Percentiles rank a stretch among this genome's conserved stretches.
These are phyloP conservation scores for Puccinia sorghi DNA, from an alignment of 1,284 basidiomycete species.

Conservation along the genomic window DNA sequence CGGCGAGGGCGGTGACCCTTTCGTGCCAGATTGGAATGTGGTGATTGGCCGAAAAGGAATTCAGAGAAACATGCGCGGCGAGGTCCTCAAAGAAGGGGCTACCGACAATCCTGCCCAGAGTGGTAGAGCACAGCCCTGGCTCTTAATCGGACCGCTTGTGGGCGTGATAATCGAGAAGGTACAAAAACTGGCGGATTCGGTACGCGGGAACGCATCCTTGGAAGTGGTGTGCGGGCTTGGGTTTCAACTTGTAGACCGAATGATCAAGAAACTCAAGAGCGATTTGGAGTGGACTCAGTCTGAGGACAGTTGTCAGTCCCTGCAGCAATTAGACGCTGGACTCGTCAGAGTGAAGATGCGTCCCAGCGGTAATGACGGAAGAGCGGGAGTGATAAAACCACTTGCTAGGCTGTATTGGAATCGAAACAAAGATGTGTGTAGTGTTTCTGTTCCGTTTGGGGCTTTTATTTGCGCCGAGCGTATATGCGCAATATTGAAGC, in stretches of 20 bases:
- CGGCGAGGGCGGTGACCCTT: conserved; percentile 62
- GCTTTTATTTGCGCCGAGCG: neutral
- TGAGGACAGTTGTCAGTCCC: neutral
- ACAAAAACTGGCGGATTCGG: conserved; percentile 19
- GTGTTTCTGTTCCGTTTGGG: neutral
- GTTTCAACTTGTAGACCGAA: conserved; percentile 14
- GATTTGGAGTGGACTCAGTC: conserved; percentile 23
- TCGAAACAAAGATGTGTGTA: conserved; percentile 1
- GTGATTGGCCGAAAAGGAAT: conserved; percentile 33
- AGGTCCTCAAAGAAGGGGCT: neutral
- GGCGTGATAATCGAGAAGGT: conserved; percentile 22
- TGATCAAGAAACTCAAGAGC: conserved; percentile 17
- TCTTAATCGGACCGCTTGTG: conserved; percentile 32
- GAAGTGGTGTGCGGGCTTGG: conserved; percentile 7
- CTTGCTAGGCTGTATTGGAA: conserved; percentile 41
- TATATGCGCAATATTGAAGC: neutral
- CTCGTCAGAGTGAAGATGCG: conserved; percentile 22
- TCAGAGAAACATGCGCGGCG: conserved; percentile 33
- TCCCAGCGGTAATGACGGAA: conserved; percentile 18
- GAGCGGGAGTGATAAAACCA: conserved; percentile 22
- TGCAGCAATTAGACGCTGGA: conserved; percentile 1
- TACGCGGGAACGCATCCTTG: neutral
- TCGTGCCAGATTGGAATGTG: conserved; percentile 42
- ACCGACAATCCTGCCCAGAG: neutral
- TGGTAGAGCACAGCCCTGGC: conserved; percentile 6